A percentile compares a stretch with the other conserved stretches of the same genome.
Conservation (phyloP, 768 basidiomycete species). For the Hydnomerulius pinastri region DNA sequence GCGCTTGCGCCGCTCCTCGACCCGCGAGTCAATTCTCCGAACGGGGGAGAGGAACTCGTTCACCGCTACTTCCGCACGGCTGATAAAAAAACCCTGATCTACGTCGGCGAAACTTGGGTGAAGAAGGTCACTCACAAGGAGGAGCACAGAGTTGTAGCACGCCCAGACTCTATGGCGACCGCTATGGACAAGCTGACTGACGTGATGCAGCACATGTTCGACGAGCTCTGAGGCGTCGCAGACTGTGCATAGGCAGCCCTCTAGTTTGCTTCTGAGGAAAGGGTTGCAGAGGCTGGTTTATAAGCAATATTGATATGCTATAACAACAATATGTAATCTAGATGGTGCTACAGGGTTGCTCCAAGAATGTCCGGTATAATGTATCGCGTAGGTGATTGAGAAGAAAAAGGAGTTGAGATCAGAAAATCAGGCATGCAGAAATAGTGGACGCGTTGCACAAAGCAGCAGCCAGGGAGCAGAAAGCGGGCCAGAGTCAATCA, state of each 20-base stretch:
- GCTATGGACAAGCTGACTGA: too few species aligned
- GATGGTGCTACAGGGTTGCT: conserved; percentile 11
- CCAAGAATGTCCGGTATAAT: conserved; percentile 6
- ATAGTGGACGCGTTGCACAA: background rate
- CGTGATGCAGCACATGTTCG: too few species aligned
- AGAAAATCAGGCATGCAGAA: background rate
- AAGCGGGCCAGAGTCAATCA: background rate
- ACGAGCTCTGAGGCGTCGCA: too few species aligned
- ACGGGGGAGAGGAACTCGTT: conserved; percentile 17
- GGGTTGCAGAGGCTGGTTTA: too few species aligned
- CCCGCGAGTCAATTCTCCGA: conserved; percentile 5
- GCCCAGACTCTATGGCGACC: too few species aligned
- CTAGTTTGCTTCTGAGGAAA: too few species aligned
- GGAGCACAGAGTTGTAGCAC: too few species aligned
- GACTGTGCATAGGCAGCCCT: too few species aligned
- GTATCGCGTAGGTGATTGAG: background rate
- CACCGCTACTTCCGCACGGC: conserved; percentile 8
- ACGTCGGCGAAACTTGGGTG: conserved; percentile 22
- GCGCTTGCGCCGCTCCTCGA: conserved; percentile 7
- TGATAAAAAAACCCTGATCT: conserved; percentile 4
- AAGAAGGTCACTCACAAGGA: conserved; percentile 10
- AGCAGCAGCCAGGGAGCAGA: background rate
- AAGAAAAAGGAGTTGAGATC: background rate
- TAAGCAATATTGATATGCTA: background rate
- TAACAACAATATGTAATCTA: conserved; percentile 12